Percentiles rank a stretch among this genome's conserved stretches.
These are phyloP conservation scores for Verruconis gallopava DNA, from an alignment of 2,329 filamentous ascomycete species.

Conservation along the genomic window DNA sequence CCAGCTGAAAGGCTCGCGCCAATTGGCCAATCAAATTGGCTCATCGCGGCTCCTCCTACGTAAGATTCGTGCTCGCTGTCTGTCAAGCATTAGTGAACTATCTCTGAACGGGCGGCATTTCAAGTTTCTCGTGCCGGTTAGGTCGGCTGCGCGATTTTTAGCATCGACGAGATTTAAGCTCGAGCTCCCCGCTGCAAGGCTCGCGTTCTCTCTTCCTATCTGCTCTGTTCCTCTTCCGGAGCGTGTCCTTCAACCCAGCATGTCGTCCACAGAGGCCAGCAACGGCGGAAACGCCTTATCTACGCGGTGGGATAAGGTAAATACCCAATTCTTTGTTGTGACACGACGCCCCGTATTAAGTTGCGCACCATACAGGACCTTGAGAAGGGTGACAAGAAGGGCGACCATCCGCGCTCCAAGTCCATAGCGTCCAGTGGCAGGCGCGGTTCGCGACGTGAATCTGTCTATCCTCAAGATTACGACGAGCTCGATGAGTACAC, in stretches of 20 bases:
- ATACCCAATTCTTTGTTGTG: no score
- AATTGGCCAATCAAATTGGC: background rate
- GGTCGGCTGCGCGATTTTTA: background rate
- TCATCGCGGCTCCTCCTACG: background rate
- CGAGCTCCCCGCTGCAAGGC: background rate
- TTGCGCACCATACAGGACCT: no score
- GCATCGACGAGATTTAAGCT: background rate
- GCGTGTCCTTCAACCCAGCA: background rate
- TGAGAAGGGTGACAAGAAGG: constrained; percentile 1
- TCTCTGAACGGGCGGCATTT: background rate
- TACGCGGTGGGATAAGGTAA: background rate
- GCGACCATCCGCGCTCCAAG: background rate
- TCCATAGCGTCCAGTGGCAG: background rate
- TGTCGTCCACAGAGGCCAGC: background rate
- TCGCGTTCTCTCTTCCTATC: background rate
- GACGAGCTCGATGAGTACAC: constrained; percentile 49
- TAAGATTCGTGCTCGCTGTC: background rate
- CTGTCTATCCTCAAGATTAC: constrained; percentile 14
- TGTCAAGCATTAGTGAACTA: constrained; percentile 1
- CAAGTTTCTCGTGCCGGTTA: background rate
- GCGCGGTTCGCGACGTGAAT: background rate
- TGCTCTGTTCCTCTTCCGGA: background rate
- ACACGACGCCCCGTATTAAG: no score
- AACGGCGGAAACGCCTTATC: background rate
- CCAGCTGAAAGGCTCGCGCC: background rate